These are phyloP conservation scores for Cunninghamia lanceolata DNA, from an alignment of 75 land plant species.

Conservation along the genomic window DNA sequence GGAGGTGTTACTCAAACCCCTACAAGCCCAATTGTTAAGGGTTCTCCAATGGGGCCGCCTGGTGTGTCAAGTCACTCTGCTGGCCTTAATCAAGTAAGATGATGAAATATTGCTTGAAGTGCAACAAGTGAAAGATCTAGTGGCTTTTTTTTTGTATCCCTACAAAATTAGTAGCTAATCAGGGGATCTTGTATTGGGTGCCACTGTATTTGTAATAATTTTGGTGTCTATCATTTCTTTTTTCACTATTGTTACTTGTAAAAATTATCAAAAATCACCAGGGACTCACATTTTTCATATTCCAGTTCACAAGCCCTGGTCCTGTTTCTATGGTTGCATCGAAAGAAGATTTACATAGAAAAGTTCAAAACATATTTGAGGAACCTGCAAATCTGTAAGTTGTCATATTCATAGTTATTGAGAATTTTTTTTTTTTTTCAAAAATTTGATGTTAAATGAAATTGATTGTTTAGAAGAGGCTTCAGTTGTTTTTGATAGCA, in stretches of 20 bases:
- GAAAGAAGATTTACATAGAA: constrained; percentile 36
- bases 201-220: background rate
- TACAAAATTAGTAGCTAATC: background rate
- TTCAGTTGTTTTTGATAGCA: background rate
- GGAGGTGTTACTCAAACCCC: background rate
- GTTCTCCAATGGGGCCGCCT: background rate
- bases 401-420: background rate
- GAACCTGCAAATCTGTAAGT: constrained; percentile 48
- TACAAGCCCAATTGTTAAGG: constrained; percentile 3
- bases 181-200: background rate
- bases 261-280: background rate
- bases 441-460: background rate
- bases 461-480: background rate
- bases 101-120: background rate
- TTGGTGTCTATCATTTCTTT: background rate
- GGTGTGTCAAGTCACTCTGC: background rate
- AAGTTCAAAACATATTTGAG: constrained; percentile 45
- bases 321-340: constrained; percentile 17
- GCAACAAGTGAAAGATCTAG: background rate
- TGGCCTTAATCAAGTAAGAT: constrained; percentile 6
- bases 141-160: background rate
- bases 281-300: background rate
- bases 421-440: background rate
- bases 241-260: background rate
- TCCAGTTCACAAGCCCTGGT: constrained; percentile 28